Evolutionary conservation across 1,139 yeast genomes (phyloP).

Genomic region (Arxiozyma telluris): DNA sequence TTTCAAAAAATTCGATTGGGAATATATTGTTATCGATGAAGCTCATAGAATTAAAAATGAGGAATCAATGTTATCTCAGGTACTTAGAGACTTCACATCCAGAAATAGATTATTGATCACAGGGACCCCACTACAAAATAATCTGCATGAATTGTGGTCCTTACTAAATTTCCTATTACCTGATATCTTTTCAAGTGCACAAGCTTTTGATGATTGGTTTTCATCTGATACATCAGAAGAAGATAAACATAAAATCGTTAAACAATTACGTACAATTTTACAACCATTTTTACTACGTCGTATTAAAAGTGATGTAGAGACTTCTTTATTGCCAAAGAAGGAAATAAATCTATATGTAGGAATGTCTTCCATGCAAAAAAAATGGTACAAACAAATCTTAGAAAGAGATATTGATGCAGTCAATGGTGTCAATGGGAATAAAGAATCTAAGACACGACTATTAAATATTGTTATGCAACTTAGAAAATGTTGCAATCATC

Average conservation of each 20-base stretch:
- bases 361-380: slow-evolving; percentile 88
- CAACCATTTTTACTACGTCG: slow-evolving; percentile 84
- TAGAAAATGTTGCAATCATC: slow-evolving; percentile 94
- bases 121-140: slow-evolving; percentile 94
- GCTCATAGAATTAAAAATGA: slow-evolving; percentile 96
- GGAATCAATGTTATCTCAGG: slow-evolving; percentile 81
- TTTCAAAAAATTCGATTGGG: slow-evolving; percentile 82
- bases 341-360: slow-evolving; percentile 87
- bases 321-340: slow-evolving; percentile 78
- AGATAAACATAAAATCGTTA: slow-evolving; percentile 70
- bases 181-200: slow-evolving; percentile 87
- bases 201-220: slow-evolving; percentile 89
- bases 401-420: slow-evolving; percentile 96
- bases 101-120: slow-evolving; percentile 79
- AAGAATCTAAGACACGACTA: slow-evolving; percentile 84
- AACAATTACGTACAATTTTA: slow-evolving; percentile 73
- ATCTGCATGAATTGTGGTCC: slow-evolving; percentile 94
- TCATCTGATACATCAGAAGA: slow-evolving; percentile 36
- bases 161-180: slow-evolving; percentile 81
- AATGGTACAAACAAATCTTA: slow-evolving; percentile 80
- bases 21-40: slow-evolving; percentile 88
- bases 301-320: slow-evolving; percentile 88
- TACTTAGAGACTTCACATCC: slow-evolving; percentile 77
- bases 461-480: slow-evolving; percentile 94
- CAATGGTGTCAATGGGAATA: slow-evolving; percentile 79